phyloP scores from a whole-genome alignment of 1,139 yeast genomes.

The Spathaspora sp. region DNA sequence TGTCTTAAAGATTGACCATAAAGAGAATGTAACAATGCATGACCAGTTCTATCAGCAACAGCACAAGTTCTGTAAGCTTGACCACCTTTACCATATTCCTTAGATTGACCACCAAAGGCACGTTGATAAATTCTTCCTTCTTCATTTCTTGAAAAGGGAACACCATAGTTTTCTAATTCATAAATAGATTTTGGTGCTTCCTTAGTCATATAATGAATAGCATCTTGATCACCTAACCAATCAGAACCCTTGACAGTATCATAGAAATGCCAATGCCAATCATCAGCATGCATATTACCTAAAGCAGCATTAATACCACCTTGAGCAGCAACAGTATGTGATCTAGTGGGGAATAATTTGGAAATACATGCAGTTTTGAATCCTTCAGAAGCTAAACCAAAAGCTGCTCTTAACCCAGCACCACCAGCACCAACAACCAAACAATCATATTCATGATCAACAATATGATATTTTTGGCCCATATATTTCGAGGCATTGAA shows the following conservation, averaged over 20 bases:
- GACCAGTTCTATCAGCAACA: conserved; percentile 99
- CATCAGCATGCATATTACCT: conserved; percentile 96
- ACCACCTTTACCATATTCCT: conserved; percentile 96
- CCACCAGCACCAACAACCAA: conserved; percentile 99
- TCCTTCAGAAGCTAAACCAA: conserved; percentile 96
- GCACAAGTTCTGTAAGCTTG: conserved; percentile 99
- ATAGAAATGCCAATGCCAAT: conserved; percentile 99
- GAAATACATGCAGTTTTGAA: conserved; percentile 97
- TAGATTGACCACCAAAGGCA: conserved; percentile 98
- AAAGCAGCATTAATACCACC: conserved; percentile 99
- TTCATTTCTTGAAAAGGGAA: conserved; percentile 96
- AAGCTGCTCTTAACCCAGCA: conserved; percentile 98
- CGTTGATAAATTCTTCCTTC: conserved; percentile 97
- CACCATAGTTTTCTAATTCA: conserved; percentile 97
- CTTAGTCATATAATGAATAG: conserved; percentile 98
- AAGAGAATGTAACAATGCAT: conserved; percentile 91
- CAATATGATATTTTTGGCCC: conserved; percentile 81
- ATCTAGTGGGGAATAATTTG: conserved; percentile 95
- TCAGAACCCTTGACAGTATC: conserved; percentile 99
- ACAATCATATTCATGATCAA: conserved; percentile 97
- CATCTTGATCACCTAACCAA: conserved; percentile 99
- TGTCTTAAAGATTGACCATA: conserved; percentile 97
- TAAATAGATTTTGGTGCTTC: conserved; percentile 96
- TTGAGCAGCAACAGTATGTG: conserved; percentile 99
- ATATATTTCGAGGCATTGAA: conserved; percentile 51